Percentiles rank a stretch among this genome's conserved stretches.
Evolutionary conservation across 148 eudicot genomes (phyloP).

Genomic region (Selenicereus undatus): DNA sequence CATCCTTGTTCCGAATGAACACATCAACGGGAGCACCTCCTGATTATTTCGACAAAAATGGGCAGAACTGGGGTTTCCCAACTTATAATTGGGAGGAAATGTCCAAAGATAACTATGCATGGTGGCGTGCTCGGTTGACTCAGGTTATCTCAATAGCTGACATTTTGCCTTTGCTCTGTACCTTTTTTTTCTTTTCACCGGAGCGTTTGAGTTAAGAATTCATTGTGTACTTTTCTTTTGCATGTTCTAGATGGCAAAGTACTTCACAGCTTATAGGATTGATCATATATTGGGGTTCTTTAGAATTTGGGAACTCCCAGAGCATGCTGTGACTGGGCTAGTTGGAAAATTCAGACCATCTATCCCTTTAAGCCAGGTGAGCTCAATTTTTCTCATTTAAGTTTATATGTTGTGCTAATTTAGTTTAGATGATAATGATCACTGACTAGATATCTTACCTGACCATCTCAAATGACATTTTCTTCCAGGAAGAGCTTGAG

Average conservation of each 20-base stretch:
- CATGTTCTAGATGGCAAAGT: constrained; percentile 75
- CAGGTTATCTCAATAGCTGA: constrained; percentile 49
- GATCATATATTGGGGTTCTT: constrained; percentile 98
- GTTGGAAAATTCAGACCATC: constrained; percentile 97
- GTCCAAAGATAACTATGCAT: constrained; percentile 98
- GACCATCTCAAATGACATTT: constrained; percentile 7
- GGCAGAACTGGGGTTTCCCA: constrained; percentile 99
- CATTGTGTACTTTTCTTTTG: background rate
- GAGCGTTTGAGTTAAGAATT: background rate
- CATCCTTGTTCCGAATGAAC: constrained; percentile 90
- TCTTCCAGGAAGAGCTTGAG: constrained; percentile 90
- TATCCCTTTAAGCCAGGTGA: constrained; percentile 85
- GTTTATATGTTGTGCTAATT: background rate
- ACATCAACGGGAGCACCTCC: constrained; percentile 99
- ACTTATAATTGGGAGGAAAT: constrained; percentile 99
- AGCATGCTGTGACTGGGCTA: constrained; percentile 94
- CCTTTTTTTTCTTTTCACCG: no score
- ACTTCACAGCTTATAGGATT: constrained; percentile 93
- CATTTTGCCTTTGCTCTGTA: background rate
- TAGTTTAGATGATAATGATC: background rate
- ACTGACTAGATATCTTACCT: background rate
- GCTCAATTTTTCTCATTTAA: background rate
- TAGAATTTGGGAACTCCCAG: constrained; percentile 99
- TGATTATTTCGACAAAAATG: constrained; percentile 97
- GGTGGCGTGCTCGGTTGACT: constrained; percentile 97